phyloP scores from a whole-genome alignment of 306 rosid genomes.

The Sicyos baderoa region DNA sequence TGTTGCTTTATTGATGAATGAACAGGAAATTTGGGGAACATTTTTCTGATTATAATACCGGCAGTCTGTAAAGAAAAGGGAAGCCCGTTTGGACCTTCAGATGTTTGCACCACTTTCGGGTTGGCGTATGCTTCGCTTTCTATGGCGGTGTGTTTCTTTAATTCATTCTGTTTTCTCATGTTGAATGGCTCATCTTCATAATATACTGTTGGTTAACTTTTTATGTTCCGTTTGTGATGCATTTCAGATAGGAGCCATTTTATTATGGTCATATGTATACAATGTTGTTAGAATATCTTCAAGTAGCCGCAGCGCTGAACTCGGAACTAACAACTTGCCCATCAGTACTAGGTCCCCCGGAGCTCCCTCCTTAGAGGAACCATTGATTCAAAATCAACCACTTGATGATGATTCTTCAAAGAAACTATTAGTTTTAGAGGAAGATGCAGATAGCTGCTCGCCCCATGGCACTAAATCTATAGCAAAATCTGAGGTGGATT shows the following conservation, averaged over 20 bases:
- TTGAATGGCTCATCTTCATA: not conserved
- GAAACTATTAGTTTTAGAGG: slow-evolving; percentile 13
- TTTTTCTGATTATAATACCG: slow-evolving; percentile 43
- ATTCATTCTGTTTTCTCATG: not conserved
- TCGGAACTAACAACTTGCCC: slow-evolving; percentile 15
- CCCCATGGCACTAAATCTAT: slow-evolving; percentile 28
- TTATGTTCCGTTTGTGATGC: not conserved
- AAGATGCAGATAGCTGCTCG: slow-evolving; percentile 27
- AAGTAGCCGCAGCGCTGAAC: slow-evolving; percentile 20
- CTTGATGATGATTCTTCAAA: slow-evolving; percentile 21
- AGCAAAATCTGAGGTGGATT: slow-evolving; percentile 33
- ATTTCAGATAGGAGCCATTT: slow-evolving; percentile 59
- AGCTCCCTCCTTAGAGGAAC: slow-evolving; percentile 25
- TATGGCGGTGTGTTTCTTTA: slow-evolving; percentile 33
- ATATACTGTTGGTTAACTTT: not conserved
- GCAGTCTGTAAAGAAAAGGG: slow-evolving; percentile 55
- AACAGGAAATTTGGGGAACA: slow-evolving; percentile 50
- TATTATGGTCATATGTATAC: slow-evolving; percentile 70
- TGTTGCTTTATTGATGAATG: slow-evolving; percentile 2
- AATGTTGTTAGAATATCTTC: slow-evolving; percentile 65
- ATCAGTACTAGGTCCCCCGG: slow-evolving; percentile 21
- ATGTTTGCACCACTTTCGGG: slow-evolving; percentile 33
- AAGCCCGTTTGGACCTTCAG: slow-evolving; percentile 47
- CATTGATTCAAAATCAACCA: slow-evolving; percentile 26
- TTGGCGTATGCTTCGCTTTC: slow-evolving; percentile 56